Evolutionary conservation across 805 yeast genomes (phyloP).

Genomic region (Candida koratica): DNA sequence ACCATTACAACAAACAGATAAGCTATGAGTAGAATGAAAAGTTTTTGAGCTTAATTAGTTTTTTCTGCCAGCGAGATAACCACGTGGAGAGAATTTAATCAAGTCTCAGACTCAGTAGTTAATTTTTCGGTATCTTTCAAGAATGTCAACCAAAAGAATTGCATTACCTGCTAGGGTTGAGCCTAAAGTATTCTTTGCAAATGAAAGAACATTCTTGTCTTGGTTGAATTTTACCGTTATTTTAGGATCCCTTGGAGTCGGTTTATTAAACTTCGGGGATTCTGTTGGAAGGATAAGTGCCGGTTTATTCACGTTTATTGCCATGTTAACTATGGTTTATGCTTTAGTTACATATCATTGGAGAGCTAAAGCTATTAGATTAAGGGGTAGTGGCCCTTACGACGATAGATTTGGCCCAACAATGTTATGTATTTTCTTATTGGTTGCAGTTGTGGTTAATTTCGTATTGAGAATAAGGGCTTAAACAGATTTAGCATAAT

Average conservation of each 20-base stretch:
- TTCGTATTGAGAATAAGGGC: constrained; percentile 77
- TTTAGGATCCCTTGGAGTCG: constrained; percentile 94
- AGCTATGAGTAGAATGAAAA: too few species aligned
- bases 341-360: constrained; percentile 96
- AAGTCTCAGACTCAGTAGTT: background rate
- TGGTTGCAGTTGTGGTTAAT: constrained; percentile 91
- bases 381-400: constrained; percentile 98
- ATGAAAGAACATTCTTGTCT: constrained; percentile 95
- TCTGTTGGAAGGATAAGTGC: constrained; percentile 89
- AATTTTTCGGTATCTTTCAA: too few species aligned
- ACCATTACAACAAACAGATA: background rate
- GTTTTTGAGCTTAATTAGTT: too few species aligned
- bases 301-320: constrained; percentile 87
- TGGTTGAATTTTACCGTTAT: constrained; percentile 99
- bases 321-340: constrained; percentile 96
- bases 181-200: constrained; percentile 98
- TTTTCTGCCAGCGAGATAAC: constrained; percentile 4
- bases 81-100: constrained; percentile 6
- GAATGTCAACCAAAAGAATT: constrained; percentile 65
- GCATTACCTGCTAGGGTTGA: constrained; percentile 98
- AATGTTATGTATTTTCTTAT: constrained; percentile 86
- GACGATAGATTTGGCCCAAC: constrained; percentile 99
- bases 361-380: constrained; percentile 98
- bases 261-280: constrained; percentile 94
- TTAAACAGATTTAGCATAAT: too few species aligned